Evolutionary conservation across 306 rosid genomes (phyloP).

Genomic region (Casuarina glauca): DNA sequence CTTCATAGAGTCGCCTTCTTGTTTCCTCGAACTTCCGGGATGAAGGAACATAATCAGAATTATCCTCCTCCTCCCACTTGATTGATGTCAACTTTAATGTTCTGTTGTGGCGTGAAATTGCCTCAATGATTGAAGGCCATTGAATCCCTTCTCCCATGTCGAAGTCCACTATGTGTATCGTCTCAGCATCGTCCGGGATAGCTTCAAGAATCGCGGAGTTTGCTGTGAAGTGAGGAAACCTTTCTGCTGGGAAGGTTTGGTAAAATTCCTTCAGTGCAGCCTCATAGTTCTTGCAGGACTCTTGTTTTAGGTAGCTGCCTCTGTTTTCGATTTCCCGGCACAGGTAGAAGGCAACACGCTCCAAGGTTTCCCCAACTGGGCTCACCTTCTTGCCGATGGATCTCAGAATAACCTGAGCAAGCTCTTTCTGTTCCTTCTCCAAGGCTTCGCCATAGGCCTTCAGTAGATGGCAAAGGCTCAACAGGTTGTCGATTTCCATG

Average conservation of each 20-base stretch:
- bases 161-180: slow-evolving; percentile 49
- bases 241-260: slow-evolving; percentile 49
- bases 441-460: slow-evolving; percentile 49
- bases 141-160: slow-evolving; percentile 54
- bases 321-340: slow-evolving; percentile 32
- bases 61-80: slow-evolving; percentile 35
- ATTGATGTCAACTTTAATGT: slow-evolving; percentile 56
- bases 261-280: slow-evolving; percentile 37
- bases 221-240: slow-evolving; percentile 53
- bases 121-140: slow-evolving; percentile 47
- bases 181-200: slow-evolving; percentile 45
- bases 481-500: slow-evolving; percentile 45
- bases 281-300: slow-evolving; percentile 42
- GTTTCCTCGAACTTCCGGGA: slow-evolving; percentile 47
- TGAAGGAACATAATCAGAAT: slow-evolving; percentile 10
- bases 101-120: slow-evolving; percentile 32
- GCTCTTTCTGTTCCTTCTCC: slow-evolving; percentile 42
- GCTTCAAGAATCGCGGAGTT: slow-evolving; percentile 55
- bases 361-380: slow-evolving; percentile 50
- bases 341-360: slow-evolving; percentile 51
- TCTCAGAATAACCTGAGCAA: slow-evolving; percentile 38
- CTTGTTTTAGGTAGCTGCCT: slow-evolving; percentile 44
- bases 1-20: slow-evolving; percentile 35
- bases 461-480: slow-evolving; percentile 47
- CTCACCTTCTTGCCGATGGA: slow-evolving; percentile 47